These are phyloP conservation scores for Rubus parviflorus DNA, from an alignment of 306 rosid species.

Conservation along the genomic window DNA sequence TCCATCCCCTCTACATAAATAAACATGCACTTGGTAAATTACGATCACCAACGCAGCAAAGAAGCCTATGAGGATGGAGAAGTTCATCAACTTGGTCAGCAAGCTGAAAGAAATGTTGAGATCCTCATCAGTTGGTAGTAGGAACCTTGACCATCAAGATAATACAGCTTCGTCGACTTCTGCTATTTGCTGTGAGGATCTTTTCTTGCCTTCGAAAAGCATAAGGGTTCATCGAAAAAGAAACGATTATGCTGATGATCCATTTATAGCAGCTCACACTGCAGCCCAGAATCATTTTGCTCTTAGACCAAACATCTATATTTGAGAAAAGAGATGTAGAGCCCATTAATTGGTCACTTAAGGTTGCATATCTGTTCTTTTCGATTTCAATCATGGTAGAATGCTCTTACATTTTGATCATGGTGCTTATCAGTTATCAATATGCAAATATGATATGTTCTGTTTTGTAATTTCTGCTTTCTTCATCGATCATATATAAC, in stretches of 20 bases:
- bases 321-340: slow-evolving; percentile 20
- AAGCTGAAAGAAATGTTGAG: slow-evolving; percentile 33
- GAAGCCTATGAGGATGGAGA: slow-evolving; percentile 17
- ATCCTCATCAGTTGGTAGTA: background rate
- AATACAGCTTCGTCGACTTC: background rate
- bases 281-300: slow-evolving; percentile 39
- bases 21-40: background rate
- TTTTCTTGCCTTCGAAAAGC: slow-evolving; percentile 25
- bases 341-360: too few relatives aligned
- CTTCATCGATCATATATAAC: background rate
- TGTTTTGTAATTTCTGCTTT: background rate
- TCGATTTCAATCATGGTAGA: background rate
- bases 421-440: background rate
- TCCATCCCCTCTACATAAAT: background rate
- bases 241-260: slow-evolving; percentile 9
- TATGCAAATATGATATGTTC: background rate
- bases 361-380: background rate
- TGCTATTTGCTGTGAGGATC: slow-evolving; percentile 36
- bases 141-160: background rate
- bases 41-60: background rate
- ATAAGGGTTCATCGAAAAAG: background rate
- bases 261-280: slow-evolving; percentile 25
- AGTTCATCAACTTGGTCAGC: slow-evolving; percentile 18
- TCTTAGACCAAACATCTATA: slow-evolving; percentile 34
- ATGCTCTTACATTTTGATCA: background rate